phyloP scores from a whole-genome alignment of 208 protist genomes.

The Herpetomonas samuelpessoai region DNA sequence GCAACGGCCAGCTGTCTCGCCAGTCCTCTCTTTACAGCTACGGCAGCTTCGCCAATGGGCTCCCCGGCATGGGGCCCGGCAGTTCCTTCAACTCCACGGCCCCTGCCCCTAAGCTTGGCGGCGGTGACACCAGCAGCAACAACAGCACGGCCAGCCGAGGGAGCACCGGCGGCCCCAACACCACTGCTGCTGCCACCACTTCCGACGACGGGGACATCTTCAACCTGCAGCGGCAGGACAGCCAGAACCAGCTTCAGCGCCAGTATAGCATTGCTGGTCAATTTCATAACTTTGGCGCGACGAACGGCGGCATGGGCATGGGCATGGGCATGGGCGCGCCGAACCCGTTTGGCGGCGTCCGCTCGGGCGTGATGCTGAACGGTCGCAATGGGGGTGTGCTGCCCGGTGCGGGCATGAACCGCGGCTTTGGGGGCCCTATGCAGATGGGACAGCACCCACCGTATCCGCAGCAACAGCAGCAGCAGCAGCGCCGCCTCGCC shows the following conservation, averaged over 20 bases:
- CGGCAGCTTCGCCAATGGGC: slow-evolving; percentile 25
- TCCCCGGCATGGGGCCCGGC: slow-evolving; percentile 19
- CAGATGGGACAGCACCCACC: background rate
- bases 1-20: slow-evolving; percentile 11
- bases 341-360: slow-evolving; percentile 1
- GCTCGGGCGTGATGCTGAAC: slow-evolving; percentile 6
- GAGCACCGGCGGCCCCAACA: background rate
- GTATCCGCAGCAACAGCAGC: background rate
- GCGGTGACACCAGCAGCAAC: background rate
- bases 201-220: background rate
- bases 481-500: slow-evolving; percentile 3
- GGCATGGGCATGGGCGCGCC: slow-evolving; percentile 17
- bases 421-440: background rate
- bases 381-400: slow-evolving; percentile 10
- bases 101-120: background rate
- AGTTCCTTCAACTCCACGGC: slow-evolving; percentile 21
- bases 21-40: slow-evolving; percentile 20
- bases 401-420: slow-evolving; percentile 8
- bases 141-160: background rate
- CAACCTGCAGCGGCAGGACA: slow-evolving; percentile 30
- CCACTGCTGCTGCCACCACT: background rate
- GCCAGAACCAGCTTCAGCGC: slow-evolving; percentile 22
- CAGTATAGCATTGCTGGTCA: slow-evolving; percentile 39
- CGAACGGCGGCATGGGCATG: slow-evolving; percentile 13
- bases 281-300: slow-evolving; percentile 25